These are phyloP conservation scores for Scheffersomyces ergatensis DNA, from an alignment of 805 yeast genomes.

Conservation along the genomic window DNA sequence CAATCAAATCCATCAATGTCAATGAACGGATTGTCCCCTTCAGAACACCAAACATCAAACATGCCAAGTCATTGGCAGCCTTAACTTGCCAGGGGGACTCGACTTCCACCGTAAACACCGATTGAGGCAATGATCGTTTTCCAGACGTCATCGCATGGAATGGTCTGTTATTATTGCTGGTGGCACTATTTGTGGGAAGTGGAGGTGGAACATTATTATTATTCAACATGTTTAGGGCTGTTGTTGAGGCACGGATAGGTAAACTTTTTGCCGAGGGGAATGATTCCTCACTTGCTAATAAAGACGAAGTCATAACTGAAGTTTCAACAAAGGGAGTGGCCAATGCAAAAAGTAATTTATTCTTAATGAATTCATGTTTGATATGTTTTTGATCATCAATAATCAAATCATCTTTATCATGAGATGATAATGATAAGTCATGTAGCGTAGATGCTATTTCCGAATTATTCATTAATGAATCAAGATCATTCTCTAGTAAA, in stretches of 20 bases:
- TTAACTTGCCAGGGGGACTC: conserved; percentile 76
- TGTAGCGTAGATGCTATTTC: conserved; percentile 56
- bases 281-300: conserved; percentile 8
- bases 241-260: conserved; percentile 23
- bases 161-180: conserved; percentile 34
- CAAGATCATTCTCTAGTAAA: conserved; percentile 41
- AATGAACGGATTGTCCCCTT: conserved; percentile 58
- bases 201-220: conserved; percentile 1
- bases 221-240: conserved; percentile 26
- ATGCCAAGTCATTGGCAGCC: conserved; percentile 88
- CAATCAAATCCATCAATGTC: conserved; percentile 72
- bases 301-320: conserved; percentile 23
- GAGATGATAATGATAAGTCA: conserved; percentile 50
- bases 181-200: conserved; percentile 1
- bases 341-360: conserved; percentile 55
- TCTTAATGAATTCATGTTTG: conserved; percentile 41
- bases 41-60: conserved; percentile 80
- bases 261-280: conserved; percentile 13
- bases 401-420: conserved; percentile 5
- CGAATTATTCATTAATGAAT: conserved; percentile 22
- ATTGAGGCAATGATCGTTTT: conserved; percentile 73
- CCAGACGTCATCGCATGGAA: conserved; percentile 67
- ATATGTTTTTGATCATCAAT: conserved; percentile 17
- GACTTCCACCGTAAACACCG: conserved; percentile 76
- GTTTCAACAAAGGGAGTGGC: conserved; percentile 65